These are phyloP conservation scores for Babjeviella inositovora DNA, from an alignment of 805 yeast species.

Conservation along the genomic window DNA sequence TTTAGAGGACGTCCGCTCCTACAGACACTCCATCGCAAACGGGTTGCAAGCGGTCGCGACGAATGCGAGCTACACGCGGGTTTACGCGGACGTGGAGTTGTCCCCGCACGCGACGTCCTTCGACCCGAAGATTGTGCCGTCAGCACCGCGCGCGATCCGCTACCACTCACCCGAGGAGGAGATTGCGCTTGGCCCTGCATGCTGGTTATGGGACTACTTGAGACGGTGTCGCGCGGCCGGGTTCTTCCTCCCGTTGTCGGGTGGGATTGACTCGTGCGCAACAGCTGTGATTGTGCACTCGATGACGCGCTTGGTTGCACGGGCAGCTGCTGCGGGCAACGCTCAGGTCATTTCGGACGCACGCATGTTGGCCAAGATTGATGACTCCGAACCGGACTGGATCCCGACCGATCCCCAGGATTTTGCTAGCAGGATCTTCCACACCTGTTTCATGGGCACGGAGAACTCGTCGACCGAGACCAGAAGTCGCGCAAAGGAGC, in stretches of 20 bases:
- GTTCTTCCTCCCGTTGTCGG: constrained; percentile 83
- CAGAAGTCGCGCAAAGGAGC: constrained; percentile 60
- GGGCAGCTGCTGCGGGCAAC: constrained; percentile 55
- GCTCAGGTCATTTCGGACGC: constrained; percentile 67
- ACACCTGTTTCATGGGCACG: constrained; percentile 93
- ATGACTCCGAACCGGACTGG: constrained; percentile 27
- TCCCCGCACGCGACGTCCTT: constrained; percentile 45
- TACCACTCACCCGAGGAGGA: constrained; percentile 88
- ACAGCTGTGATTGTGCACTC: constrained; percentile 89
- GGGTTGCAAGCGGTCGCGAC: constrained; percentile 45
- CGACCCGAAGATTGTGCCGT: constrained; percentile 45
- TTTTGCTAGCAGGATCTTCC: constrained; percentile 61
- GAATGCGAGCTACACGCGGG: constrained; percentile 28
- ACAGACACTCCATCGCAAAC: constrained; percentile 63
- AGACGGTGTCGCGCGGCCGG: constrained; percentile 88
- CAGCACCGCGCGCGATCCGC: constrained; percentile 28
- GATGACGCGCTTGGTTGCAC: constrained; percentile 78
- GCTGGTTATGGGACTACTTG: constrained; percentile 98
- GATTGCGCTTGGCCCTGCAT: constrained; percentile 95
- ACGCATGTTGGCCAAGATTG: constrained; percentile 44
- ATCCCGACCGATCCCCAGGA: constrained; percentile 63
- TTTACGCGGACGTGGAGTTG: constrained; percentile 48
- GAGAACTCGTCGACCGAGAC: constrained; percentile 84
- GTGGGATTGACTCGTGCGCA: constrained; percentile 97
- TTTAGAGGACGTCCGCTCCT: constrained; percentile 76